Conservation (phyloP, 2,329 filamentous ascomycete genomes). For the Arthrobotrys entomopaga region DNA sequence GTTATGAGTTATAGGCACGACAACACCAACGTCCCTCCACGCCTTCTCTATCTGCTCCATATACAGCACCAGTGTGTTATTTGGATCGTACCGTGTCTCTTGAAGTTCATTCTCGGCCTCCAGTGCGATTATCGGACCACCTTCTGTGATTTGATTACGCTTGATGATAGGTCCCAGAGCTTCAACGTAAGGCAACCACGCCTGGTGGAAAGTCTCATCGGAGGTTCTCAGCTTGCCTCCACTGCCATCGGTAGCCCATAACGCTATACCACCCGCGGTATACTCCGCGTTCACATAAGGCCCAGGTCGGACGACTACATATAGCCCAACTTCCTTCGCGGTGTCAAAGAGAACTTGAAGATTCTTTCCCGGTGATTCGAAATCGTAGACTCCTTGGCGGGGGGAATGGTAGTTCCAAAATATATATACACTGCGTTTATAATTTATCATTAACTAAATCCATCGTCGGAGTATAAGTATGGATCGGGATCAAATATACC, state of each 20-base stretch:
- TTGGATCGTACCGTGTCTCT: slow-evolving; percentile 63
- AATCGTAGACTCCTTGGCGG: slow-evolving; percentile 65
- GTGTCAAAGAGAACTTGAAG: slow-evolving; percentile 66
- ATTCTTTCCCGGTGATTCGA: slow-evolving; percentile 66
- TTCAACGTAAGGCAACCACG: slow-evolving; percentile 65
- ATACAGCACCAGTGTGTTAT: slow-evolving; percentile 66
- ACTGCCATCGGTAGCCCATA: slow-evolving; percentile 66
- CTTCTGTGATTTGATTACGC: slow-evolving; percentile 66
- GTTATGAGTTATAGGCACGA: slow-evolving; percentile 66
- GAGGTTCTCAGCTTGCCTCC: slow-evolving; percentile 64
- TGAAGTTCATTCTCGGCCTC: slow-evolving; percentile 68
- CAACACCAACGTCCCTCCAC: slow-evolving; percentile 64
- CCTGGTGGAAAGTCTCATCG: slow-evolving; percentile 63
- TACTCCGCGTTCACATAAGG: slow-evolving; percentile 68
- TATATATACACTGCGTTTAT: slow-evolving; percentile 63
- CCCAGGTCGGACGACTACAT: slow-evolving; percentile 66
- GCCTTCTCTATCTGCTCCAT: slow-evolving; percentile 67
- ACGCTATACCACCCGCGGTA: slow-evolving; percentile 64
- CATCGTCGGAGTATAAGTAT: not conserved
- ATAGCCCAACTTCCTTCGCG: slow-evolving; percentile 67
- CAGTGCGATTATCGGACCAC: slow-evolving; percentile 60
- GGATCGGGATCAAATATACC: slow-evolving; percentile 59
- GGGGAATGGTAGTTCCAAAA: slow-evolving; percentile 67
- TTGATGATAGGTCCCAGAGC: slow-evolving; percentile 65
- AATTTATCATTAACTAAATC: slow-evolving; percentile 16